Base-by-base conservation (phyloP, 2,329 filamentous ascomycete species). In the Colletotrichum horii region DNA sequence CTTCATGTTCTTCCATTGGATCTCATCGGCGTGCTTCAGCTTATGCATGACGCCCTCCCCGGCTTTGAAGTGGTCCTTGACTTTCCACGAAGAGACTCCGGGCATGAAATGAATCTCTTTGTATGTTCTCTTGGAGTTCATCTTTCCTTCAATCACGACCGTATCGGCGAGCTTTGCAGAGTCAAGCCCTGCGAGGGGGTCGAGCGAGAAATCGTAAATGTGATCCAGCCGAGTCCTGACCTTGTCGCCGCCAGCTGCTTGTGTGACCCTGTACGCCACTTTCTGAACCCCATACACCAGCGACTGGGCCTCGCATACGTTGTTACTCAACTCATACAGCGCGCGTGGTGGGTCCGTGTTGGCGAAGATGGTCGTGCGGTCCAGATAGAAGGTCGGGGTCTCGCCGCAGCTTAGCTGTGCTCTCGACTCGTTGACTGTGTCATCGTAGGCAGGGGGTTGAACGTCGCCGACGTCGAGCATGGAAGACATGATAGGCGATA, bases 181-280 rank as follows among this genome's bases (percentile, higher is more conserved):
- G 8, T 72, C 68, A 6, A 72, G 5, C 8, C 55, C 56, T 24
- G 30, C 36, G 1, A 60, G n/a, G 0, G 70, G 64, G 32, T 78
- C 80, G 1, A 74, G 70, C 6, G 78, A 73, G 55, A 83, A 78
- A 60, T 82, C 80, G 55, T 83, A 83, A 14, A 82, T 82, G 65
- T 83, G 82, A 16, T 82, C 79, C 6, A 78, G 75, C 3, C 78
- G 77, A 6, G 77, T 78, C 16, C 76, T 77, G 6, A 81, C 32
- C 5, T 65, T 76, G 4, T 77, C 75, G 8, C 77, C 76, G 11
- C 77, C 61, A 3, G 76, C 48, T 3, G 73, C 38, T 9, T 77
- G 71, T 1, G 71, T 66, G 8, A 80, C 70, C 4, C 78, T 76
- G 55, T 81, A 82, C 11, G 79, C 77, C 4, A 81, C 66, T 38